Percentiles rank a stretch among this genome's conserved stretches.
Evolutionary conservation across 352 stramenopile species (phyloP).

Genomic region (Phytophthora chlamydospora): DNA sequence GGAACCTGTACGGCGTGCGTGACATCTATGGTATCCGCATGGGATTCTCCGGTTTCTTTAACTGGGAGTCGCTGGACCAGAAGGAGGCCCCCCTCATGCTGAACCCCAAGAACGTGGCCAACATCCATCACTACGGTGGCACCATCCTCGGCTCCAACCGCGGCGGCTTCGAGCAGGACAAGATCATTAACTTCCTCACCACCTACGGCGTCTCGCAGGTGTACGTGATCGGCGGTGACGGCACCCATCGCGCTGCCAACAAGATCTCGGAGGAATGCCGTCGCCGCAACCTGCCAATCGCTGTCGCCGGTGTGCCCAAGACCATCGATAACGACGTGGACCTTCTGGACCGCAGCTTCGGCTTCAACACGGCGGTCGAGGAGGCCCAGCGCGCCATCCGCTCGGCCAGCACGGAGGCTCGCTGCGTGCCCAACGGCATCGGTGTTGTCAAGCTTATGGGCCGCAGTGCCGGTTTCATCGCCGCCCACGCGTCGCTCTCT

Average conservation of each 20-base stretch:
- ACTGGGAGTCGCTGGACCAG: conserved; percentile 80
- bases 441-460: conserved; percentile 99
- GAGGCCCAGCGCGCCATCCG: conserved; percentile 94
- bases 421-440: conserved; percentile 97
- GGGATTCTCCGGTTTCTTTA: conserved; percentile 84
- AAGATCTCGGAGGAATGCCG: conserved; percentile 85
- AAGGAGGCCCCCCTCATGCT: conserved; percentile 83
- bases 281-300: conserved; percentile 87
- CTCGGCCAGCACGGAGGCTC: conserved; percentile 92
- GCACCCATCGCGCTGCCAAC: conserved; percentile 97
- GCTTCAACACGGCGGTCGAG: conserved; percentile 97
- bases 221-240: conserved; percentile 98
- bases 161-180: conserved; percentile 97
- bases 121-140: conserved; percentile 91
- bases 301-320: conserved; percentile 97
- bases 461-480: conserved; percentile 97
- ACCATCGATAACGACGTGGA: conserved; percentile 99
- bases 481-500: conserved; percentile 95
- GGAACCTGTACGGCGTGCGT: conserved; percentile 86
- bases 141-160: conserved; percentile 95
- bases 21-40: conserved; percentile 86
- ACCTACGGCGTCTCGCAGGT: conserved; percentile 93
- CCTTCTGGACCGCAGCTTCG: conserved; percentile 98
- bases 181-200: conserved; percentile 95
- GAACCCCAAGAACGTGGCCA: conserved; percentile 69